Evolutionary conservation across 371 early-diverging fungal genomes (phyloP), one percentile per base, ranked within the genome.

Genomic region (Mycotypha africana): DNA sequence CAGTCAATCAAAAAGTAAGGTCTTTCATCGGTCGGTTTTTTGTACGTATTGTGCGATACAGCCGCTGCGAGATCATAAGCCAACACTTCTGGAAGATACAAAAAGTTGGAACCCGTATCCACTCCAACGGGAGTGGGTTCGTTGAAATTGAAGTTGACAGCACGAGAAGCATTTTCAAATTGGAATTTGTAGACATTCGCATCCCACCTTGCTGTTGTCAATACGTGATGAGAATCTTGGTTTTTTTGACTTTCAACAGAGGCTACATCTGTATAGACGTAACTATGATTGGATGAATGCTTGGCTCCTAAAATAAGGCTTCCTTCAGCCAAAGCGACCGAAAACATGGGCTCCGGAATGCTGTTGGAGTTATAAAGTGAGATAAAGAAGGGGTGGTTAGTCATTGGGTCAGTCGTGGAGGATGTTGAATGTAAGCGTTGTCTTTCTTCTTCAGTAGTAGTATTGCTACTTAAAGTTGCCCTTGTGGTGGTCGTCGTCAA

Each of bases 61-160:
- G 46, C 33, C 2, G 36, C 38, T 2, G 65, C 68, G 7, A 74
- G 20, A 12, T 58, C 45, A 3, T 49, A 20, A 15, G 65, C 67
- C 15, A 62, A 31, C 6, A 45, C 21, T 2, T n/a, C 25, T 4
- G 70, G 70, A 14, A 74, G 41, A 24, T 70, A 74, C 48, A 67
- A 60, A 25, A 60, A 65, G 24, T 66, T 70, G n/a, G 65, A 65
- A 4, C 74, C 74, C 5, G 74, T 67, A 36, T 74, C 74, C 11
- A 74, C 37, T 9, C 53, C 39, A 21, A 70, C 58, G 9, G 51
- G 38, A 3, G 54, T 54, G 2, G 33, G 23, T 21, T 26, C 23
- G n/a, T 38, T 40, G 21, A 64, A 66, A 12, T 47, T 41, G 37
- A 58, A 59, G 31, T 53, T 8, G 15, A 35, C n/a, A n/a, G n/a